Evolutionary conservation across 257 asterid species (phyloP).

Genomic region (Prunella vulgaris): DNA sequence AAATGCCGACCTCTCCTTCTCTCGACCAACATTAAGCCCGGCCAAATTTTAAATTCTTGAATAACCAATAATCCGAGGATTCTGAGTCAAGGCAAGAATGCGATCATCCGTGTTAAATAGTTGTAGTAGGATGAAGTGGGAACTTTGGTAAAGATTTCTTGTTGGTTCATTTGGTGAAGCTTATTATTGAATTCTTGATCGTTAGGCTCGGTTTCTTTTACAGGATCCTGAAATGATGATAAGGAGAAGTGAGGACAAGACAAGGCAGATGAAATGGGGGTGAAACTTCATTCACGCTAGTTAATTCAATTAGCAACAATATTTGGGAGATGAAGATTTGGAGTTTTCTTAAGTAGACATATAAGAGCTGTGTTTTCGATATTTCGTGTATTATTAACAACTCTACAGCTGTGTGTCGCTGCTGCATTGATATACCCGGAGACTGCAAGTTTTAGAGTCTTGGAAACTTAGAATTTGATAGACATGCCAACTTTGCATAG

Average conservation of each 20-base stretch:
- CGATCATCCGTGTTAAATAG: constrained; percentile 17
- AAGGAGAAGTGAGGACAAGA: constrained; percentile 20
- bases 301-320: not conserved
- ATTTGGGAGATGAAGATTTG: constrained; percentile 5
- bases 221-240: constrained; percentile 16
- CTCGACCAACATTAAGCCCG: constrained; percentile 22
- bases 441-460: not conserved
- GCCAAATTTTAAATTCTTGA: constrained; percentile 21
- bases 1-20: too few relatives aligned
- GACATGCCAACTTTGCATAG: too few relatives aligned
- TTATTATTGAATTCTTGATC: constrained; percentile 25
- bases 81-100: constrained; percentile 11
- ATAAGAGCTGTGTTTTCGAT: constrained; percentile 4
- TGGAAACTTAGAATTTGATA: too few relatives aligned
- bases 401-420: not conserved
- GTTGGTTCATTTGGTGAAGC: constrained; percentile 19
- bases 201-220: constrained; percentile 14
- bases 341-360: constrained; percentile 4
- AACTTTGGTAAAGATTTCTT: constrained; percentile 12
- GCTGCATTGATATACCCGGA: constrained; percentile 13
- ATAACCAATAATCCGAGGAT: constrained; percentile 22
- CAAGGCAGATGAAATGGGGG: constrained; percentile 17
- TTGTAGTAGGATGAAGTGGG: constrained; percentile 19
- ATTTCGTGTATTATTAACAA: not conserved
- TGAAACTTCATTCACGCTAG: not conserved